A percentile compares a stretch with the other conserved stretches of the same genome.
These are phyloP conservation scores for Colletotrichum noveboracense DNA, from an alignment of 2,329 filamentous ascomycete species.

Conservation along the genomic window DNA sequence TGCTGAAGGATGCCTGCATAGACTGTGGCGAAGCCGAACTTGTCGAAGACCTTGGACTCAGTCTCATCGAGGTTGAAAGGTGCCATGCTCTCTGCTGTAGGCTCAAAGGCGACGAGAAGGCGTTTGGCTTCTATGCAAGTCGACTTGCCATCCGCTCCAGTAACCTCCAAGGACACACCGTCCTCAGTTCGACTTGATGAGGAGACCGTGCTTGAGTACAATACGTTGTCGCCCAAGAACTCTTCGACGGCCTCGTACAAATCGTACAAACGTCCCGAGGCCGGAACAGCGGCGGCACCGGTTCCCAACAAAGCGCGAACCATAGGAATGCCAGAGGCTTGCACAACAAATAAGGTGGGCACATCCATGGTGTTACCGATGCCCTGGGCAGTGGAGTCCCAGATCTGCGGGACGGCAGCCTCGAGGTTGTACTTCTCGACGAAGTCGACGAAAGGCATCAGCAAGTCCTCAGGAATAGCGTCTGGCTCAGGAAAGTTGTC, in stretches of 20 bases:
- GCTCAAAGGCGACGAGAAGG: constrained; percentile 28
- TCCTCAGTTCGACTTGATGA: constrained; percentile 8
- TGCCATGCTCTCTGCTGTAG: constrained; percentile 24
- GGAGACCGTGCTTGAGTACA: constrained; percentile 26
- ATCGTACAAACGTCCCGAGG: constrained; percentile 24
- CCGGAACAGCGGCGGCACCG: constrained; percentile 22
- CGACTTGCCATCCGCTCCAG: not conserved
- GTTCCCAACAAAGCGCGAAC: constrained; percentile 25
- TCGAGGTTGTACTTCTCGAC: constrained; percentile 51
- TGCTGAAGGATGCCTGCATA: constrained; percentile 30
- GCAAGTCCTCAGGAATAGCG: constrained; percentile 49
- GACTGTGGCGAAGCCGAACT: constrained; percentile 23
- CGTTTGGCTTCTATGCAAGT: constrained; percentile 26
- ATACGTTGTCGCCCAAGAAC: constrained; percentile 24
- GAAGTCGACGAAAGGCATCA: constrained; percentile 53
- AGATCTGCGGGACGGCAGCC: constrained; percentile 38
- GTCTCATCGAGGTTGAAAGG: constrained; percentile 22
- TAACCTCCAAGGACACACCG: constrained; percentile 22
- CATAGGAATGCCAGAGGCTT: constrained; percentile 24
- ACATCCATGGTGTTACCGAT: constrained; percentile 24
- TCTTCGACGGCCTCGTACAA: constrained; percentile 22
- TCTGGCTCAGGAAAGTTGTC: constrained; percentile 44
- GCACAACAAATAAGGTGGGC: constrained; percentile 22
- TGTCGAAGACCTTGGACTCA: constrained; percentile 25
- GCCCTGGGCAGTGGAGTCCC: constrained; percentile 23